These are phyloP conservation scores for Guillardia theta DNA, from an alignment of 78 protist genomes.

Conservation along the genomic window DNA sequence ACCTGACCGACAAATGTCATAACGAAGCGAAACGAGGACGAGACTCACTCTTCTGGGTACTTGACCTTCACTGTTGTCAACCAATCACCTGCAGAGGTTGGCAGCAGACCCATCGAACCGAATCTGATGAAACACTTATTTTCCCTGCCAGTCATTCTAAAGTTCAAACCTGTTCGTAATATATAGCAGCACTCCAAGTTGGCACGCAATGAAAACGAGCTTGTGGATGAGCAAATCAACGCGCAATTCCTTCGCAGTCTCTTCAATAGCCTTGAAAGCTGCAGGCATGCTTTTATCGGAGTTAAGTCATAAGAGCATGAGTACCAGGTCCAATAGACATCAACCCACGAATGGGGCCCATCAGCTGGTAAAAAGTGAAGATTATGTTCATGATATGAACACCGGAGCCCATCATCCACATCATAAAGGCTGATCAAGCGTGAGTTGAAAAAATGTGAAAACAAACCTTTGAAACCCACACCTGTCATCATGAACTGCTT, in stretches of 20 bases:
- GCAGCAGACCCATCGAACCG: not conserved
- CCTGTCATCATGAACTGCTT: not conserved
- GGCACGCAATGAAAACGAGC: not conserved
- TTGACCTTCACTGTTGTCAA: not conserved
- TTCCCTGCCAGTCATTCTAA: too few species aligned
- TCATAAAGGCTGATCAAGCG: not conserved
- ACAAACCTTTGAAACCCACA: not conserved
- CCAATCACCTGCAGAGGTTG: conserved; percentile 16
- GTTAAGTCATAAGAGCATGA: not conserved
- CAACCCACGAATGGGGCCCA: not conserved
- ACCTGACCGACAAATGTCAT: too few species aligned
- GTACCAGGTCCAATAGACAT: not conserved
- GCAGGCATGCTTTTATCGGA: not conserved
- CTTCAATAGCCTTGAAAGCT: not conserved
- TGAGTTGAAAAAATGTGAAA: not conserved
- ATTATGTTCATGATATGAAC: not conserved
- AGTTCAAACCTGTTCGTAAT: not conserved
- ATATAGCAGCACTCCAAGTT: not conserved
- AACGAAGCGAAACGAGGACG: too few species aligned
- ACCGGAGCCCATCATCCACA: conserved; percentile 23
- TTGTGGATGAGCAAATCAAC: not conserved
- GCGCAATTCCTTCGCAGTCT: not conserved
- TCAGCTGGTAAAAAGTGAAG: not conserved
- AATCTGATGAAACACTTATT: too few species aligned
- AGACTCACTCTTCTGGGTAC: too few species aligned